phyloP scores from a whole-genome alignment of 139 green algal genomes.

The Coelastrella sp. region DNA sequence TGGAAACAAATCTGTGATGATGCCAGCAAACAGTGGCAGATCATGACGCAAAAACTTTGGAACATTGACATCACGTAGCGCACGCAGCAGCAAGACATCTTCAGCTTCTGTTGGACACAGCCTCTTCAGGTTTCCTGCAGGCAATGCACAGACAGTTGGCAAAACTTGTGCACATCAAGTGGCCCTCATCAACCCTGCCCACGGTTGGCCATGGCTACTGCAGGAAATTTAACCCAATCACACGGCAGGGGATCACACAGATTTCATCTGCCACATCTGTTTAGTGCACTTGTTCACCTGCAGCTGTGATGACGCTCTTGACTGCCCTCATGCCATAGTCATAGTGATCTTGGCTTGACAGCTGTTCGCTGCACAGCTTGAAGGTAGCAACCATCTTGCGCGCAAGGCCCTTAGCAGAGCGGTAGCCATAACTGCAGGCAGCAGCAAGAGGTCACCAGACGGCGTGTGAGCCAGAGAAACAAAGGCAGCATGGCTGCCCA shows the following conservation, averaged over 20 bases:
- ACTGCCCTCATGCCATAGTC: conserved; percentile 81
- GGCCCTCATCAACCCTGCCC: too few relatives aligned
- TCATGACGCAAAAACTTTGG: conserved; percentile 91
- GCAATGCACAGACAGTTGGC: too few relatives aligned
- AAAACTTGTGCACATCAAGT: too few relatives aligned
- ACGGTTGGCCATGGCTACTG: too few relatives aligned
- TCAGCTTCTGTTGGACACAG: conserved; percentile 69
- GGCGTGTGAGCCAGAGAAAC: too few relatives aligned
- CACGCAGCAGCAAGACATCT: conserved; percentile 81
- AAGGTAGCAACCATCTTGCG: conserved; percentile 90
- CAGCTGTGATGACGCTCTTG: conserved; percentile 83
- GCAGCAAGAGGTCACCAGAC: too few relatives aligned
- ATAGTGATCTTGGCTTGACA: conserved; percentile 88
- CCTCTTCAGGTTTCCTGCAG: conserved; percentile 65
- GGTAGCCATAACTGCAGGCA: not conserved
- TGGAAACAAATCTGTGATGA: conserved; percentile 82
- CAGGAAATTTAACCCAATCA: too few relatives aligned
- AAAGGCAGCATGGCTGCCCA: too few relatives aligned
- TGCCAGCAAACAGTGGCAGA: conserved; percentile 85
- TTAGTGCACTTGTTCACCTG: not conserved
- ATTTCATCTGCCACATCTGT: not conserved
- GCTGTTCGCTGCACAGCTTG: conserved; percentile 88
- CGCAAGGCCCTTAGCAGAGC: conserved; percentile 68
- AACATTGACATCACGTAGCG: conserved; percentile 86
- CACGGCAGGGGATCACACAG: too few relatives aligned